These are phyloP conservation scores for Pseudogymnoascus sp. DNA, from an alignment of 2,329 filamentous ascomycete genomes.

Conservation along the genomic window DNA sequence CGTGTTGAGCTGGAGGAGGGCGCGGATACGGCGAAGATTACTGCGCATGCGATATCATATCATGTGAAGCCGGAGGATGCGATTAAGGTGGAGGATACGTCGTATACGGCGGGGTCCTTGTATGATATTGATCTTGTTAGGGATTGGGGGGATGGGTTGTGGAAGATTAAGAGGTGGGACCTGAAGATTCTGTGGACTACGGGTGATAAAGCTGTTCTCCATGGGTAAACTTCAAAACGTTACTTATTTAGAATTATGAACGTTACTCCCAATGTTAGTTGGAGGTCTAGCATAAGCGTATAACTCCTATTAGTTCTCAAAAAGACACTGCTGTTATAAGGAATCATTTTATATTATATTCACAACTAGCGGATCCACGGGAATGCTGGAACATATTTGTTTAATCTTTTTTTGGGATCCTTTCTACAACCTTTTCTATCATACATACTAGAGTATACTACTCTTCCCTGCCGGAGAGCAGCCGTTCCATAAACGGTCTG, in stretches of 20 bases:
- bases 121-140: conserved; percentile 28
- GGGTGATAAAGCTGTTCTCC: conserved; percentile 20
- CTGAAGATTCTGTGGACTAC: conserved; percentile 28
- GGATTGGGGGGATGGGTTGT: conserved; percentile 25
- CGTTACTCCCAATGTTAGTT: background rate
- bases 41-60: conserved; percentile 23
- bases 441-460: background rate
- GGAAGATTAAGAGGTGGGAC: conserved; percentile 30
- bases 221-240: background rate
- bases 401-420: background rate
- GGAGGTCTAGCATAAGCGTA: background rate
- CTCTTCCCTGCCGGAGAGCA: background rate
- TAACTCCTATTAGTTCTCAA: background rate
- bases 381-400: background rate
- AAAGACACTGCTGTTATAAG: background rate
- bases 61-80: conserved; percentile 26
- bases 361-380: background rate
- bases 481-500: background rate
- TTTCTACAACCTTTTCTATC: background rate
- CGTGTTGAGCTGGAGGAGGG: conserved; percentile 25
- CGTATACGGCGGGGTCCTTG: conserved; percentile 22
- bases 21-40: conserved; percentile 23
- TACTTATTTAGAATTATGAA: background rate
- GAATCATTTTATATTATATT: background rate
- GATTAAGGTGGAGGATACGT: conserved; percentile 17